These are phyloP conservation scores for Nicotiana benthamiana DNA, from an alignment of 257 asterid genomes.

Conservation along the genomic window DNA sequence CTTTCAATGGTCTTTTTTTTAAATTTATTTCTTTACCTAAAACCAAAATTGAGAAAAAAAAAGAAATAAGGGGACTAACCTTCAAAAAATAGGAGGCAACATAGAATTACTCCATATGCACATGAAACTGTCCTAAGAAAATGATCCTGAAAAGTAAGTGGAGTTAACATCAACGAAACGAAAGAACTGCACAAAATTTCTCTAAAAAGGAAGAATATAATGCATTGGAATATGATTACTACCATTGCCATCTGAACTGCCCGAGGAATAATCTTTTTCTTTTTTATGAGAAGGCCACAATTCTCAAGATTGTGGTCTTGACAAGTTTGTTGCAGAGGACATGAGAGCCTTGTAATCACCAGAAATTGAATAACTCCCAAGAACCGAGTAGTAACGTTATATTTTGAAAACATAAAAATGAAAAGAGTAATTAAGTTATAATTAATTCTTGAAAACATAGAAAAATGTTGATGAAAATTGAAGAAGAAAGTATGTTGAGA, in stretches of 20 bases:
- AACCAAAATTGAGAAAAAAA: background rate
- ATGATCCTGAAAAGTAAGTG: background rate
- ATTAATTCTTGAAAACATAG: no score
- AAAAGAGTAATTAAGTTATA: background rate
- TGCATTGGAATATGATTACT: background rate
- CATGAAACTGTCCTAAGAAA: background rate
- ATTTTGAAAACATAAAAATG: background rate
- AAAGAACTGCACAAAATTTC: background rate
- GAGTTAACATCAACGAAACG: background rate
- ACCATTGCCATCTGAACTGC: background rate
- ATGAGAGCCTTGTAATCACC: background rate
- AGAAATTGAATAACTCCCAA: background rate
- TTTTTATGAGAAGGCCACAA: background rate
- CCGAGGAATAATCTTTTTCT: background rate
- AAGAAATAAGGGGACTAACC: background rate
- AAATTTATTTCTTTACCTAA: background rate
- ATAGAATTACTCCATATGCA: background rate
- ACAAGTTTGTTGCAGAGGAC: background rate
- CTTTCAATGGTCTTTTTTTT: background rate
- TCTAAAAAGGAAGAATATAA: background rate
- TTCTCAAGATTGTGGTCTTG: background rate
- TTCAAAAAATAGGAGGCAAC: background rate
- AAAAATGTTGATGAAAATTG: no score
- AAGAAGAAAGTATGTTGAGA: no score
- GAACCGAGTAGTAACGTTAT: background rate